These are phyloP conservation scores for Neonectria coccinea DNA, from an alignment of 2,329 filamentous ascomycete species.

Conservation along the genomic window DNA sequence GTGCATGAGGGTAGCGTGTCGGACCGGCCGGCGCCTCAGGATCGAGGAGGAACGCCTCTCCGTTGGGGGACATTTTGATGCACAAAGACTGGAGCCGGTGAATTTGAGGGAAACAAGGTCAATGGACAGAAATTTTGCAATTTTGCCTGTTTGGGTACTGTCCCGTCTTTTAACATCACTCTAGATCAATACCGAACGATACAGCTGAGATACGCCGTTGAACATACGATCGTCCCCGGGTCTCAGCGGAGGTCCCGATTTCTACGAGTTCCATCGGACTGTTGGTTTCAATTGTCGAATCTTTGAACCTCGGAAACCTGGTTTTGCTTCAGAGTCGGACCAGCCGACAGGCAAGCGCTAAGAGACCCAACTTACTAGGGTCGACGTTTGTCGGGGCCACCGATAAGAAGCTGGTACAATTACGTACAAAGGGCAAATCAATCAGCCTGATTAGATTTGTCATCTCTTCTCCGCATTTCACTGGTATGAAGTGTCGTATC, in stretches of 20 bases:
- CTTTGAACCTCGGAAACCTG: not conserved
- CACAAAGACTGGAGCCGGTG: not conserved
- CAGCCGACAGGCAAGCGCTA: not conserved
- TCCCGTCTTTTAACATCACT: not conserved
- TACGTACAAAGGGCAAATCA: not conserved
- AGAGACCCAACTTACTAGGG: not conserved
- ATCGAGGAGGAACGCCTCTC: conserved; percentile 22
- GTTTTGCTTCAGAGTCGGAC: not conserved
- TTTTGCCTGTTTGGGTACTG: not conserved
- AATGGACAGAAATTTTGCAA: not conserved
- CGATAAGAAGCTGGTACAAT: not conserved
- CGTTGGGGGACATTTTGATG: conserved; percentile 29
- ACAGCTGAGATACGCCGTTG: not conserved
- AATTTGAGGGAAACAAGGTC: not conserved
- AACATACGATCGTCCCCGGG: not conserved
- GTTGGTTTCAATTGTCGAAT: not conserved
- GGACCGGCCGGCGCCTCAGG: conserved; percentile 21
- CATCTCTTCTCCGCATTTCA: not conserved
- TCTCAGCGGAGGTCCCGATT: not conserved
- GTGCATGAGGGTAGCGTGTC: conserved; percentile 52
- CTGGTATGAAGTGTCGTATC: not conserved
- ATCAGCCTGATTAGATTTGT: not conserved
- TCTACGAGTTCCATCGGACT: not conserved
- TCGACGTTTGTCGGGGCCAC: not conserved
- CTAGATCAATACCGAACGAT: not conserved